Evolutionary conservation across 306 rosid species (phyloP), one percentile per base, ranked within the genome.

Genomic region (Cucurbita argyrosperma): DNA sequence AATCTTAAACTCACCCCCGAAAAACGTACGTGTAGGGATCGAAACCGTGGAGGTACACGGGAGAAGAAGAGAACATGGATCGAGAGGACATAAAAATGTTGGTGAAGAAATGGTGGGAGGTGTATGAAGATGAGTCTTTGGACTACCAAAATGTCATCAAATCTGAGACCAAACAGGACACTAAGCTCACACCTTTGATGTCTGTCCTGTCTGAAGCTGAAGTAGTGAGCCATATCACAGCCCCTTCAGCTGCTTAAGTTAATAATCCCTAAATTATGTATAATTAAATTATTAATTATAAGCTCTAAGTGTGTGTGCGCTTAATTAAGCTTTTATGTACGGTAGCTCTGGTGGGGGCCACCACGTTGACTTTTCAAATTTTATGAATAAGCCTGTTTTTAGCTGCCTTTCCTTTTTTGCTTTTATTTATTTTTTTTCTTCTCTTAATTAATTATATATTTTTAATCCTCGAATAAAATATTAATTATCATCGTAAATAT

Each of bases 11-110:
- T 49, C 4, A 49, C 5, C 5, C 13, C 0, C 5, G 53, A 0
- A 49, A 47, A 1, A 4, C 2, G 12, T 7, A 38, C 1, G 0
- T 77, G 30, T 21, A 84, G 88, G 89, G 87, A n/a, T 65, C 87
- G 23, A 85, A 85, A 80, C 89, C 87, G 15, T 85, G 89, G 89
- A 85, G 87, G 77, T 83, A 73, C 76, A 80, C 85, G 1, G 89
- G 89, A 4, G 26, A 73, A 60, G 89, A 85, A 58, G 74, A 76
- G 47, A 57, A 81, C 71, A 85, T 85, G 89, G 76, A 83, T 3
- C 74, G 87, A 60, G 85, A 85, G n/a, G 89, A 85, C 82, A 82
- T 85, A 23, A 83, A 76, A 78, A 83, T 62, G 80, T 61, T 85
- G 67, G 85, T 85, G 62, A 78, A 78, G 78, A 81, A 74, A 7